Percentiles rank a stretch among this genome's conserved stretches.
Conservation (phyloP, 257 asterid species). For the Linderniella brevidens region DNA sequence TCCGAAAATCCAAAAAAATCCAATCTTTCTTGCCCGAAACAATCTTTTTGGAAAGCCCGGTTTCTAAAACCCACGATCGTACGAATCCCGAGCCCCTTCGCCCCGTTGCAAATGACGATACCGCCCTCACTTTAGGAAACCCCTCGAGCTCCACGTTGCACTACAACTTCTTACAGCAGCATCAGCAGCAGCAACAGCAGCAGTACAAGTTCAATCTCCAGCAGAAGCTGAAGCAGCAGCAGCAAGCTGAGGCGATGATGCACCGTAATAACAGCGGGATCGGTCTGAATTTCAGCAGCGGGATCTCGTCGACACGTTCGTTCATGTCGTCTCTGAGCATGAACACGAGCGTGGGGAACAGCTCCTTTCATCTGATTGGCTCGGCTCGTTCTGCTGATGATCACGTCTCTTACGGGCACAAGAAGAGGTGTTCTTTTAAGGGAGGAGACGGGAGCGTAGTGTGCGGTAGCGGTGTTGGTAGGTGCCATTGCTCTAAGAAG, state of each 20-base stretch:
- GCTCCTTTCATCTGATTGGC: neutral
- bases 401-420: neutral
- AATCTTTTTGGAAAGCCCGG: neutral
- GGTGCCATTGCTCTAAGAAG: constrained; percentile 4
- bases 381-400: neutral
- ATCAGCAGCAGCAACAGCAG: constrained; percentile 1
- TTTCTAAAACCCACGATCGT: neutral
- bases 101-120: neutral
- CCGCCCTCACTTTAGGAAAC: neutral
- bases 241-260: neutral
- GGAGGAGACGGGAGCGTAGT: constrained; percentile 1
- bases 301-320: neutral
- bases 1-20: neutral
- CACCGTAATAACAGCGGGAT: neutral
- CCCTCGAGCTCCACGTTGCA: neutral
- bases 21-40: neutral
- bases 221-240: neutral
- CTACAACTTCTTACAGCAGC: neutral
- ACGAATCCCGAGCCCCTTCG: neutral
- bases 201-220: no score
- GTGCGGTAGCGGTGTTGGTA: neutral
- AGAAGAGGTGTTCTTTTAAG: neutral
- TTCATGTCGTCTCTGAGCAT: constrained; percentile 1
- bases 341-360: neutral
- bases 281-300: constrained; percentile 1